Percentiles rank a stretch among this genome's conserved stretches.
Conservation (phyloP, 129 eudicot genomes). For the Apium graveolens region DNA sequence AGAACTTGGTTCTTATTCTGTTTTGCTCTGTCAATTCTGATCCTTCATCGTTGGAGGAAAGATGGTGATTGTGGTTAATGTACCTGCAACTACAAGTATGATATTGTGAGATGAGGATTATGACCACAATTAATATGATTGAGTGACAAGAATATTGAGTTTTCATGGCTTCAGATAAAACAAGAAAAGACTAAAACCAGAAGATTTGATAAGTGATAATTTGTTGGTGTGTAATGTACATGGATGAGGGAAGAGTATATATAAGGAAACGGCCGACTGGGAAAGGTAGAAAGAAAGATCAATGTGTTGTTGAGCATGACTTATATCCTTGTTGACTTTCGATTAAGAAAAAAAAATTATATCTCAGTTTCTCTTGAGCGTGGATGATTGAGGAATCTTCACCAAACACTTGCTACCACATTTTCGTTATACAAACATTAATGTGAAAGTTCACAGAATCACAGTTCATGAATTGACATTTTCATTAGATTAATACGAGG, state of each 20-base stretch:
- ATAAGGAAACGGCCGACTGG: not conserved
- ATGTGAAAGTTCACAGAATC: not conserved
- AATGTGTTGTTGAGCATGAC: not conserved
- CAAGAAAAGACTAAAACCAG: not conserved
- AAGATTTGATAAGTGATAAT: not conserved
- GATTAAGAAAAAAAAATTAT: not conserved
- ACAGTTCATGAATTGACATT: not conserved
- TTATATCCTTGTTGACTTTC: not conserved
- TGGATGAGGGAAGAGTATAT: not conserved
- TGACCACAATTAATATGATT: not conserved
- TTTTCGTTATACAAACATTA: not conserved
- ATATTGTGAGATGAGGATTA: conserved; percentile 21
- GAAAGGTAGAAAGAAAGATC: not conserved
- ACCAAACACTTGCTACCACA: not conserved
- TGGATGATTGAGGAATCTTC: not conserved
- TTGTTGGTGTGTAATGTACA: not conserved
- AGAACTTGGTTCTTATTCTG: conserved; percentile 35
- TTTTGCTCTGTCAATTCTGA: not conserved
- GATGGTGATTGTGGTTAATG: conserved; percentile 23
- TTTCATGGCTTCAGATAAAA: not conserved
- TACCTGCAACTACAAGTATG: conserved; percentile 32
- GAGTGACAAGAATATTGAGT: not conserved
- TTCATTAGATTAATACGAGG: not conserved
- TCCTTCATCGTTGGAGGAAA: not conserved
- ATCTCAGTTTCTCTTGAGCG: not conserved